These are phyloP conservation scores for Tricholoma sp. DNA, from an alignment of 768 basidiomycete genomes.

Conservation along the genomic window DNA sequence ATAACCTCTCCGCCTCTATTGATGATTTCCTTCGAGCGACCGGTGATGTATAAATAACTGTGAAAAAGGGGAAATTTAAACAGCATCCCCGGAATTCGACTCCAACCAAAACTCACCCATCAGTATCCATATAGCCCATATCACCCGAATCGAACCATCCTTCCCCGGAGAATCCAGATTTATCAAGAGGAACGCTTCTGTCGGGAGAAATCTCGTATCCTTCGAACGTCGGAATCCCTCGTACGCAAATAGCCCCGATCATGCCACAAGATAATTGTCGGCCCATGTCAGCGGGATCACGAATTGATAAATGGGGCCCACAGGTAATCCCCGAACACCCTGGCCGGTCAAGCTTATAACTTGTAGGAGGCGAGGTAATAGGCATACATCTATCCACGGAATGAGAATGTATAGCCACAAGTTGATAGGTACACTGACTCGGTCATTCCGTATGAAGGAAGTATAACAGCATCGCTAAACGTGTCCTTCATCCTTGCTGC, in stretches of 20 bases:
- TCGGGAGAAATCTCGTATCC: constrained; percentile 46
- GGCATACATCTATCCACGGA: constrained; percentile 38
- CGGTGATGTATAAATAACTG: constrained; percentile 45
- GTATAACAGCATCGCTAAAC: constrained; percentile 44
- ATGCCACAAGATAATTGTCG: constrained; percentile 32
- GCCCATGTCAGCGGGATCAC: constrained; percentile 31
- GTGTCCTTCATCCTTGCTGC: constrained; percentile 42
- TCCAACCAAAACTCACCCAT: constrained; percentile 26
- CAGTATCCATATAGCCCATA: constrained; percentile 40
- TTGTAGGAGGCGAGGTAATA: constrained; percentile 38
- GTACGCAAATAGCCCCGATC: constrained; percentile 49
- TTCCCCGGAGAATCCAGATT: constrained; percentile 41
- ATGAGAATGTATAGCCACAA: not conserved
- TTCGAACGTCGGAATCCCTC: constrained; percentile 48
- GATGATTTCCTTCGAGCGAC: constrained; percentile 56
- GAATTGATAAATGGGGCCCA: constrained; percentile 42
- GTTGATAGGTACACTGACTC: not conserved
- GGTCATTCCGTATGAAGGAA: constrained; percentile 55
- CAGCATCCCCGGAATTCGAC: not conserved
- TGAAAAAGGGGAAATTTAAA: not conserved
- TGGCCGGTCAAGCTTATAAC: constrained; percentile 40
- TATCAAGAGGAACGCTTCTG: constrained; percentile 36
- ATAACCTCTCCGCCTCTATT: constrained; percentile 59
- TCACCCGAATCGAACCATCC: constrained; percentile 53
- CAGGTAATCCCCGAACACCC: constrained; percentile 45